These are phyloP conservation scores for Moricandia moricandioides DNA, from an alignment of 345 rosid genomes.

Conservation along the genomic window DNA sequence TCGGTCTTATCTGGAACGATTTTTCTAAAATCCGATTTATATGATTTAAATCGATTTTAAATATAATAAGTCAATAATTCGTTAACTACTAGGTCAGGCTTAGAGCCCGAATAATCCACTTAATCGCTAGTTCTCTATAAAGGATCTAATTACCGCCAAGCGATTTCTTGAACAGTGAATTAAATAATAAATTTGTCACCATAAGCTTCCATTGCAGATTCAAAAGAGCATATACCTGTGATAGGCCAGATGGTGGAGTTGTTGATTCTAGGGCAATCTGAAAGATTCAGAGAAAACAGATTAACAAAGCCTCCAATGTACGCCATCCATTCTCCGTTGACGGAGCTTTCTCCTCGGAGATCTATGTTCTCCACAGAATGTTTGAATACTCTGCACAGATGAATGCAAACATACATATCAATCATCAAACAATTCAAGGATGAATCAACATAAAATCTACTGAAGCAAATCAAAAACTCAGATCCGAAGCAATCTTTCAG, in stretches of 20 bases:
- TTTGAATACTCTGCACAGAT: conserved; percentile 68
- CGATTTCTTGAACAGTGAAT: no score
- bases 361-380: conserved; percentile 62
- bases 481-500: not conserved
- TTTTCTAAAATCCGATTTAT: no score
- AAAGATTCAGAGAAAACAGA: conserved; percentile 54
- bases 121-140: no score
- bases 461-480: not conserved
- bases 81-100: no score
- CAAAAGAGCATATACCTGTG: conserved; percentile 42
- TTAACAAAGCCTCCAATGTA: conserved; percentile 74
- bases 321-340: conserved; percentile 95
- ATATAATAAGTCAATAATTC: no score
- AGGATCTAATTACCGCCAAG: no score
- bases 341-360: conserved; percentile 58
- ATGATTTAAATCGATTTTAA: no score
- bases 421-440: not conserved
- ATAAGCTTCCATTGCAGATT: not conserved
- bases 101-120: no score
- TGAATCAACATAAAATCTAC: not conserved
- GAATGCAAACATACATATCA: not conserved
- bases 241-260: conserved; percentile 75
- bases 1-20: no score
- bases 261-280: conserved; percentile 65
- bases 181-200: not conserved